These are phyloP conservation scores for Leucocoprinus sp. DNA, from an alignment of 768 basidiomycete species.

Conservation along the genomic window DNA sequence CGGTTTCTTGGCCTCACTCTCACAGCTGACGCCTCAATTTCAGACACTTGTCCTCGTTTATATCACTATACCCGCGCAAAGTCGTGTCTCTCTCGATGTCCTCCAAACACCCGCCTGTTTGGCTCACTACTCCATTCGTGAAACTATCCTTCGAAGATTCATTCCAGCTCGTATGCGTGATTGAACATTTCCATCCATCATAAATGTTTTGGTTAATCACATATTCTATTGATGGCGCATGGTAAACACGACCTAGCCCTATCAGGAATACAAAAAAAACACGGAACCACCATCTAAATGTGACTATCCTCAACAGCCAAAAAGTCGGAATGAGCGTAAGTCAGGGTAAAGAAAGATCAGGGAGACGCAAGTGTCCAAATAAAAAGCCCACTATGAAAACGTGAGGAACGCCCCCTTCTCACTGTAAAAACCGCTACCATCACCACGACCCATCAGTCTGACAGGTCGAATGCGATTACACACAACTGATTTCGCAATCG, in stretches of 20 bases:
- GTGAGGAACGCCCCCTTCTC: no score
- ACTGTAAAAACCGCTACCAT: no score
- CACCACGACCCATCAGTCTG: neutral
- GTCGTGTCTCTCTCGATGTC: conserved; percentile 40
- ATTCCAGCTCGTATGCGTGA: conserved; percentile 92
- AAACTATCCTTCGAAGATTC: conserved; percentile 79
- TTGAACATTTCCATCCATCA: conserved; percentile 21
- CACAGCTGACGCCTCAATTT: neutral
- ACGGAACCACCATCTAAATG: no score
- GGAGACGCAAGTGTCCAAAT: no score
- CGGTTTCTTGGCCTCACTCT: neutral
- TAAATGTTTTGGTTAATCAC: neutral
- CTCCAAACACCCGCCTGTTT: conserved; percentile 70
- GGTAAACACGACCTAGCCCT: no score
- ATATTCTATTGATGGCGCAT: neutral
- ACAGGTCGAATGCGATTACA: no score
- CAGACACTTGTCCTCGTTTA: conserved; percentile 89
- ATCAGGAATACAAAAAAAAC: no score
- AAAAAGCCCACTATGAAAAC: no score
- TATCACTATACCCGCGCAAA: conserved; percentile 82
- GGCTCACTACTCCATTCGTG: conserved; percentile 69
- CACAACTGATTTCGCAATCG: neutral
- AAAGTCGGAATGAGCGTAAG: no score
- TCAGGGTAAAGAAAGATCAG: no score
- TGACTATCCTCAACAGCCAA: no score